These are phyloP conservation scores for Boletellus deceptivus DNA, from an alignment of 1,284 basidiomycete genomes.

Conservation along the genomic window DNA sequence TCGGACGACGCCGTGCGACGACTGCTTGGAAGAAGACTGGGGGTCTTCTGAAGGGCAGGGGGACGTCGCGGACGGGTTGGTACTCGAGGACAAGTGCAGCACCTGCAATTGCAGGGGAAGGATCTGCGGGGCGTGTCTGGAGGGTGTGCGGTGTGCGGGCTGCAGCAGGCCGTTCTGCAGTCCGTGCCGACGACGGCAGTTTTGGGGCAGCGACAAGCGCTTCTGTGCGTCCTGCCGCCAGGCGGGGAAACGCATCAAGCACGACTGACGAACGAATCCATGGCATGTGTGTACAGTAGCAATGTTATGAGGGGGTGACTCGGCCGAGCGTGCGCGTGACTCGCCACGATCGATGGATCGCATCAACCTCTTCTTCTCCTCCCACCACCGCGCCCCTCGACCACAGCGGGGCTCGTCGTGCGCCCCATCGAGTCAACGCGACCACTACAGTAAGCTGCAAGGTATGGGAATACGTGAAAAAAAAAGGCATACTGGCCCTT, in stretches of 20 bases:
- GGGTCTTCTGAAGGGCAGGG: neutral
- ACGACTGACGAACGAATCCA: neutral
- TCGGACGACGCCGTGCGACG: constrained; percentile 21
- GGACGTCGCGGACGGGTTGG: constrained; percentile 12
- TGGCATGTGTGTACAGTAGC: no score
- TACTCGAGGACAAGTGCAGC: constrained; percentile 7
- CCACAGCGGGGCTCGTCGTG: no score
- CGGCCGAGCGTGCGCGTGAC: no score
- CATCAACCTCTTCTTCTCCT: no score
- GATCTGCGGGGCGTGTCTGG: constrained; percentile 15
- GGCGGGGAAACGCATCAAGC: neutral
- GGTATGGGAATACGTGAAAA: constrained; percentile 13
- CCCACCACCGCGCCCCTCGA: no score
- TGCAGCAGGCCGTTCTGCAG: constrained; percentile 15
- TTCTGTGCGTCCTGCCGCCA: constrained; percentile 9
- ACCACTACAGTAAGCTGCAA: constrained; percentile 1
- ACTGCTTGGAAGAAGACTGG: constrained; percentile 25
- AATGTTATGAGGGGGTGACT: no score
- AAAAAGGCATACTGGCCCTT: constrained; percentile 8
- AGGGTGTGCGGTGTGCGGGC: constrained; percentile 10
- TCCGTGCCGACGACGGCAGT: constrained; percentile 7
- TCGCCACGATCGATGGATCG: no score
- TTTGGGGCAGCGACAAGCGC: constrained; percentile 5
- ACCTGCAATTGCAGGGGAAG: constrained; percentile 8
- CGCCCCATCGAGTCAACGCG: no score